Evolutionary conservation across 148 eudicot species (phyloP).

Genomic region (Rhododendron williamsianum): DNA sequence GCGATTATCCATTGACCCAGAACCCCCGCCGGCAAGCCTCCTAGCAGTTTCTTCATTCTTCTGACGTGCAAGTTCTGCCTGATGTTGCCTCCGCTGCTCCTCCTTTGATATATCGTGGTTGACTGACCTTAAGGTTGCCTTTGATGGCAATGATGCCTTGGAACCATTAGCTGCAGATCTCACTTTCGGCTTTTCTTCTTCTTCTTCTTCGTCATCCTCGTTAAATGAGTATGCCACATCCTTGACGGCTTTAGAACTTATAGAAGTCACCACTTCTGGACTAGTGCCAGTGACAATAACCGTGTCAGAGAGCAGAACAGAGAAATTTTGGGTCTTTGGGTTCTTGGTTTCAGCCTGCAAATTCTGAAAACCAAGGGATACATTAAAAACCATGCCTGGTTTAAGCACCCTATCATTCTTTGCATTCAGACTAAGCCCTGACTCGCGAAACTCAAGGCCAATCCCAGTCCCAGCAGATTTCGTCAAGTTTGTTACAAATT

Average conservation of each 20-base stretch:
- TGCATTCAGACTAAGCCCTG: constrained; percentile 45
- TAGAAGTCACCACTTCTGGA: constrained; percentile 32
- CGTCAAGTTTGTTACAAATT: constrained; percentile 37
- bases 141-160: constrained; percentile 27
- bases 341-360: constrained; percentile 38
- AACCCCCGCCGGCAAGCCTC: constrained; percentile 53
- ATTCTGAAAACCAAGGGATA: constrained; percentile 56
- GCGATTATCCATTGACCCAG: constrained; percentile 33
- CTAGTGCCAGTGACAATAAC: constrained; percentile 31
- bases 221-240: constrained; percentile 67
- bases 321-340: constrained; percentile 43
- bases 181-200: constrained; percentile 23
- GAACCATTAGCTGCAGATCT: constrained; percentile 24
- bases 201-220: constrained; percentile 49
- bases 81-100: constrained; percentile 56
- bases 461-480: constrained; percentile 66
- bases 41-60: constrained; percentile 74
- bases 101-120: constrained; percentile 56
- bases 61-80: constrained; percentile 65
- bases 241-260: constrained; percentile 55
- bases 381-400: constrained; percentile 58
- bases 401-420: constrained; percentile 48
- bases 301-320: constrained; percentile 49
- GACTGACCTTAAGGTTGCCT: constrained; percentile 60
- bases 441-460: constrained; percentile 61